Percentiles rank a stretch among this genome's conserved stretches.
Evolutionary conservation across 176 grass and related monocot genomes (phyloP).

Genomic region (Cenchrus fungigraminus): DNA sequence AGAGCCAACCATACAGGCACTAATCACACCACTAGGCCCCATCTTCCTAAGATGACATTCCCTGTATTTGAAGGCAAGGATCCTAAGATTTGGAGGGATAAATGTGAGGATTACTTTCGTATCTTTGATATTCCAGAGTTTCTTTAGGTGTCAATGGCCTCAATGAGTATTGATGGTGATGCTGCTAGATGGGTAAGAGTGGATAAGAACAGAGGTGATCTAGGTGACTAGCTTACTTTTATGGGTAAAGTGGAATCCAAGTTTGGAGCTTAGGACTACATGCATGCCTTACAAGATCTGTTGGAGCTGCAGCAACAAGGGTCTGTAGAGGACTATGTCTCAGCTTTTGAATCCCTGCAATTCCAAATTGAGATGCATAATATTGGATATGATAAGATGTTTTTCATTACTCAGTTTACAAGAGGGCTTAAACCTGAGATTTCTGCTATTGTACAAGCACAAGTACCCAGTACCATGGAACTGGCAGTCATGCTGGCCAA

Average conservation of each 20-base stretch:
- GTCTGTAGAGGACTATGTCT: rapidly evolving
- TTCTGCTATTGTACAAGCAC: not conserved
- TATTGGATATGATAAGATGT: rapidly evolving
- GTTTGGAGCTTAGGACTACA: not conserved
- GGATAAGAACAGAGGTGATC: not conserved
- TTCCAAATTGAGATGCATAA: not conserved
- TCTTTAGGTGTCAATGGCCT: not conserved
- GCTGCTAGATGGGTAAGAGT: not conserved
- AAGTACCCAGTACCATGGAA: not conserved
- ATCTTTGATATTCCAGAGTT: not conserved
- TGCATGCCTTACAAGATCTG: rapidly evolving
- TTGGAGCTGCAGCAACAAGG: rapidly evolving
- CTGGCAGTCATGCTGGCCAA: not conserved
- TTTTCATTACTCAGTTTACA: not conserved
- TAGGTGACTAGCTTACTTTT: rapidly evolving
- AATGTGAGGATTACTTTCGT: not conserved
- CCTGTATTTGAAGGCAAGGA: too few species aligned
- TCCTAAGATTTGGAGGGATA: not conserved
- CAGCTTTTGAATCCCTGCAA: rapidly evolving
- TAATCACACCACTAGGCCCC: too few species aligned
- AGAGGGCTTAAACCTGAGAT: not conserved
- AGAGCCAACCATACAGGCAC: too few species aligned
- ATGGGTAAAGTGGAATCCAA: rapidly evolving
- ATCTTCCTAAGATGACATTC: too few species aligned
- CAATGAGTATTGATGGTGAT: not conserved